Evolutionary conservation across 2,329 filamentous ascomycete species (phyloP), one percentile per base, ranked within the genome.

Genomic region (Aspergillus arachidicola): DNA sequence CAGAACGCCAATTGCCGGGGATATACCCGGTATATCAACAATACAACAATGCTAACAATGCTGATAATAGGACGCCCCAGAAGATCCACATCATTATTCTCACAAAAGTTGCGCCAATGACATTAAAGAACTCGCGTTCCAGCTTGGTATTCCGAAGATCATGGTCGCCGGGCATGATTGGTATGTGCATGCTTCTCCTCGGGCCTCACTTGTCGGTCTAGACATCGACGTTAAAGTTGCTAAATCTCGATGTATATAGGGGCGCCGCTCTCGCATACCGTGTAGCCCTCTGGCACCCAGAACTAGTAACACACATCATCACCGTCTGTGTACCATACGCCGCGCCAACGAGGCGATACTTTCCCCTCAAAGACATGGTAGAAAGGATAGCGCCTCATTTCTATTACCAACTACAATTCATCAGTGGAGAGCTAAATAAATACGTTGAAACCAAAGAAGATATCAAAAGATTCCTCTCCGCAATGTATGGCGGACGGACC

Each of bases 81-180:
- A 86, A 48, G 82, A 84, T 1, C 77, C 88, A 3, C 78, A 79
- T 56, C 81, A 86, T 60, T 97, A 94, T 79, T 87, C 86, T 28
- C 82, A 88, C 75, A 95, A 93, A 81, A 87, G 84, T 66, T 86
- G 91, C 64, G 85, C 90, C 21, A 86, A 89, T 60, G 93, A 97
- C 73, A 85, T 98, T 68, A 89, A 87, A 26, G 88, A 87, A 65
- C 84, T 98, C 28, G 87, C 90, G 7, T 81, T 80, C 63, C 84
- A 89, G 43, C 76, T 89, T 5, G 80, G 81, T 4, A 80, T 82
- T 59, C 81, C 74, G 50, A 81, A 76, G 55, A 90, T 97, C 72
- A 89, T 97, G 61, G 85, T 97, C 16, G 93, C 93, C 56, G 94
- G 93, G 9, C 94, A 97, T 80, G 94, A 98, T 79, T 97, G 94